Conservation (phyloP, 148 eudicot genomes). For the Fagopyrum esculentum region DNA sequence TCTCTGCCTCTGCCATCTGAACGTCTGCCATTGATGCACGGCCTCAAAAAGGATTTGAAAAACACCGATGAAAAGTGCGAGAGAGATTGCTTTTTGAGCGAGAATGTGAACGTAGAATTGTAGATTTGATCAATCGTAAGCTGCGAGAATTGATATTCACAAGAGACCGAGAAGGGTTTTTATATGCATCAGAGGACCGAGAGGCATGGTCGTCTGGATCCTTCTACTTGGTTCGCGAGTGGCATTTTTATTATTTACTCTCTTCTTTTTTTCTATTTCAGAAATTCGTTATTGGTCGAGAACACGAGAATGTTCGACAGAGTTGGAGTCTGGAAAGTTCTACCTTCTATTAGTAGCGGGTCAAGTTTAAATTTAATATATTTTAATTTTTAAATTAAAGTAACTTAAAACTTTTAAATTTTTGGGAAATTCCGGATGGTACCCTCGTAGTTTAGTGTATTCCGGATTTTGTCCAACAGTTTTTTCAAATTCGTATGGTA, state of each 20-base stretch:
- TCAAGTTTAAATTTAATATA: background rate
- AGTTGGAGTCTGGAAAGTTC: background rate
- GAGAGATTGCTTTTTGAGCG: background rate
- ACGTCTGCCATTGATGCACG: slow-evolving; percentile 47
- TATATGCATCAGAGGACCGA: slow-evolving; percentile 13
- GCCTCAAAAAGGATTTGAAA: slow-evolving; percentile 4
- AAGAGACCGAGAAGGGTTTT: background rate
- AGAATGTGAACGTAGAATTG: too few relatives aligned
- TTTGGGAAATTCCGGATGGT: too few relatives aligned
- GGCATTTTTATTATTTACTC: background rate
- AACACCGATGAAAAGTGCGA: slow-evolving; percentile 6
- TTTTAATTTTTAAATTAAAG: too few relatives aligned
- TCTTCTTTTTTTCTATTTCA: background rate
- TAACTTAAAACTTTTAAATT: too few relatives aligned
- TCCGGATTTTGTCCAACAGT: too few relatives aligned
- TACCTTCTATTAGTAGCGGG: background rate
- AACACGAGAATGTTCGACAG: slow-evolving; percentile 1
- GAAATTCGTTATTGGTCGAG: background rate
- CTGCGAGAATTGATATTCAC: background rate
- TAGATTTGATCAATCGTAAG: background rate
- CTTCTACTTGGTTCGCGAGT: slow-evolving; percentile 30
- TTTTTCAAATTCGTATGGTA: too few relatives aligned
- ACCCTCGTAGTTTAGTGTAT: too few relatives aligned
- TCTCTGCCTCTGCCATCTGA: slow-evolving; percentile 61
- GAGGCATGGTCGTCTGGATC: slow-evolving; percentile 23